phyloP scores from a whole-genome alignment of 169 alveolate genomes.

The Sarcocystis neurona region DNA sequence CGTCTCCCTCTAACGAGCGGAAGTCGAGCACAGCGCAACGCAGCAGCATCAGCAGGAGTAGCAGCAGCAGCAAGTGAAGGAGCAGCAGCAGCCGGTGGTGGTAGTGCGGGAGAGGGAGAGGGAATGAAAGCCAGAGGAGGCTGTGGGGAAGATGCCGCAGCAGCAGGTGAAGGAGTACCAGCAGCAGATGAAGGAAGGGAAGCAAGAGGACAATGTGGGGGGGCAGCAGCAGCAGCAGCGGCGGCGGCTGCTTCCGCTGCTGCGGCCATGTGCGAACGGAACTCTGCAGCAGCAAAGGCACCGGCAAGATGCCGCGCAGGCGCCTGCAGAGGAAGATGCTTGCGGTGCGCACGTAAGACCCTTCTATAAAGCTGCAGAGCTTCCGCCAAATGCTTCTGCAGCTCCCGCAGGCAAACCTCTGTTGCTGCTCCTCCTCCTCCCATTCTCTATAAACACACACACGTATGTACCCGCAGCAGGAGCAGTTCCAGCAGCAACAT shows the following conservation, averaged over 20 bases:
- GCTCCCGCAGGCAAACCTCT: too few species aligned
- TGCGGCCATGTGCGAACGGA: slow-evolving; percentile 33
- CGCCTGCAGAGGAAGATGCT: not conserved
- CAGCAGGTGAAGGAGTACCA: not conserved
- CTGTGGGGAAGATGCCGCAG: not conserved
- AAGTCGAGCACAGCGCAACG: too few species aligned
- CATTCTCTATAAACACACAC: too few species aligned
- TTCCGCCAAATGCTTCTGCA: not conserved
- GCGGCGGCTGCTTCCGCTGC: not conserved
- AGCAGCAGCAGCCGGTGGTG: not conserved
- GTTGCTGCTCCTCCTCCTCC: too few species aligned
- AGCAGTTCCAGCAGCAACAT: too few species aligned
- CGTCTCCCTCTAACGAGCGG: too few species aligned
- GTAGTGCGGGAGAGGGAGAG: not conserved
- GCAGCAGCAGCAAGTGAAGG: too few species aligned
- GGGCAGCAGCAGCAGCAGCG: not conserved
- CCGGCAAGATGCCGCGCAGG: not conserved
- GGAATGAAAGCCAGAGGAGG: not conserved
- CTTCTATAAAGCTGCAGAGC: not conserved
- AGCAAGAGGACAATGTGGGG: not conserved
- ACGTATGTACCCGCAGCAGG: too few species aligned
- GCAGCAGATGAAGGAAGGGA: not conserved
- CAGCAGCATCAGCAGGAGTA: too few species aligned
- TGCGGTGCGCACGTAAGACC: not conserved
- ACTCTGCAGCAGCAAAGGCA: slow-evolving; percentile 13